phyloP scores from a whole-genome alignment of 108 stramenopile genomes.

The Nannochloropsis salina region DNA sequence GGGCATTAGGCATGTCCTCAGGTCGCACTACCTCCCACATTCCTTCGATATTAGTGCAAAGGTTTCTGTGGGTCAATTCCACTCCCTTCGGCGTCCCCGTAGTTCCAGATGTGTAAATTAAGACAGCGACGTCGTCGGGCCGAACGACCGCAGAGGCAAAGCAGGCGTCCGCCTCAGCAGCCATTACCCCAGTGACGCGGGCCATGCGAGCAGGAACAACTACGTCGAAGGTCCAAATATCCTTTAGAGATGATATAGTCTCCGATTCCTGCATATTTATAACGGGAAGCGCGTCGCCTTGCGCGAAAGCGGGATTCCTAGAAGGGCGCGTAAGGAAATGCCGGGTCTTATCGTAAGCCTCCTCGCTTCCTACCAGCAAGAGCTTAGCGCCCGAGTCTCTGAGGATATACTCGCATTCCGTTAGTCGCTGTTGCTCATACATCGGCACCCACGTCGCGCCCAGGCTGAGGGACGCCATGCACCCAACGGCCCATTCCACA shows the following conservation, averaged over 20 bases:
- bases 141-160: not conserved
- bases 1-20: constrained; percentile 59
- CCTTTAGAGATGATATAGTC: not conserved
- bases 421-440: constrained; percentile 91
- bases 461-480: constrained; percentile 73
- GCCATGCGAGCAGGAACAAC: constrained; percentile 14
- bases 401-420: constrained; percentile 87
- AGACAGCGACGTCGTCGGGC: constrained; percentile 75
- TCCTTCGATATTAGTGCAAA: constrained; percentile 69
- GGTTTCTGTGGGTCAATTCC: constrained; percentile 77
- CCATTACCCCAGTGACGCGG: not conserved
- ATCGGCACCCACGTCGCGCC: constrained; percentile 88
- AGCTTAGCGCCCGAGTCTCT: constrained; percentile 71
- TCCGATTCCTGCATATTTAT: not conserved
- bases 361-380: constrained; percentile 32
- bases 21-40: constrained; percentile 60
- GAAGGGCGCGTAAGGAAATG: not conserved
- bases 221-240: not conserved
- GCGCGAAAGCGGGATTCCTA: not conserved
- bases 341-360: not conserved
- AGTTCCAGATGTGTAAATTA: constrained; percentile 93
- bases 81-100: constrained; percentile 93
- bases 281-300: not conserved
- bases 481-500: constrained; percentile 80
- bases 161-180: not conserved